Evolutionary conservation across 139 green algal genomes (phyloP).

Genomic region (Pleodorina starrii): DNA sequence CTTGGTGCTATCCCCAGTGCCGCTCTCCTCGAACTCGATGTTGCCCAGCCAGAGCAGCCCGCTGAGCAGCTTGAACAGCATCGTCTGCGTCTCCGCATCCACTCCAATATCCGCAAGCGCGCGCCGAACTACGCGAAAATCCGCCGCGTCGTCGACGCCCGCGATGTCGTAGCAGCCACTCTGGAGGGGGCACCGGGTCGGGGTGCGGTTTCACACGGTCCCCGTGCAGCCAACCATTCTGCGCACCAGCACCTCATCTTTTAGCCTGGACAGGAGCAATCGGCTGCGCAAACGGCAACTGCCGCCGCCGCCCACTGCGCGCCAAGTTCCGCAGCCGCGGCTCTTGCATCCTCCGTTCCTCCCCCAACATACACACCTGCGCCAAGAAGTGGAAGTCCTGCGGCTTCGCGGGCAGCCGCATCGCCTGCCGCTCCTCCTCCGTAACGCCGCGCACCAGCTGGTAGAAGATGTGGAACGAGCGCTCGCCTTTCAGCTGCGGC

Average conservation of each 20-base stretch:
- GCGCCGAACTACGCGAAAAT: conserved; percentile 74
- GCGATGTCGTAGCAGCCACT: conserved; percentile 70
- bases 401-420: conserved; percentile 55
- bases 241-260: no score
- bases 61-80: conserved; percentile 82
- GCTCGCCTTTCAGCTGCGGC: conserved; percentile 80
- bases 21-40: conserved; percentile 77
- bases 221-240: no score
- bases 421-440: conserved; percentile 57
- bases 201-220: no score
- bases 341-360: no score
- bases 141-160: conserved; percentile 81
- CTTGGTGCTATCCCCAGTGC: conserved; percentile 63
- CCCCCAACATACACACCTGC: no score
- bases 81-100: conserved; percentile 50
- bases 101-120: conserved; percentile 92
- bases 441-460: conserved; percentile 86
- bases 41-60: conserved; percentile 96
- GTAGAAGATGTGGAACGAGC: conserved; percentile 99
- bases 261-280: no score
- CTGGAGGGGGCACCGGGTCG: background rate
- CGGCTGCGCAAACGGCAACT: no score
- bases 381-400: conserved; percentile 75
- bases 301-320: no score
- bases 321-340: no score